These are phyloP conservation scores for Nitzschia sp. DNA, from an alignment of 108 stramenopile species.

Conservation along the genomic window DNA sequence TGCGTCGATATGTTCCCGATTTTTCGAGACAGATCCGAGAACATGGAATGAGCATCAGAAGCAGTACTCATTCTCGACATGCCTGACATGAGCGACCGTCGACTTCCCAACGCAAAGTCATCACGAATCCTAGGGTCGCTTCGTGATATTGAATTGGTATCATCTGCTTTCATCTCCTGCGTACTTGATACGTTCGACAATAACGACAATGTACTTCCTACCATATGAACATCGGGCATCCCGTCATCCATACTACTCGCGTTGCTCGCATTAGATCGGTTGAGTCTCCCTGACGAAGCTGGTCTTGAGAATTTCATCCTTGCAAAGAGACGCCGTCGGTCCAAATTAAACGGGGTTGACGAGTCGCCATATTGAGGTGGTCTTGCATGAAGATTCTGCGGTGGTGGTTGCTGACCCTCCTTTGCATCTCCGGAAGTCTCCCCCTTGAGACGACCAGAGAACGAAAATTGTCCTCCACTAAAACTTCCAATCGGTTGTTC, in stretches of 20 bases:
- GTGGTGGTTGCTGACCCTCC: background rate
- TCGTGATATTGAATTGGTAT: background rate
- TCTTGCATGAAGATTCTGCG: too few relatives aligned
- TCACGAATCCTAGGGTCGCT: slow-evolving; percentile 15
- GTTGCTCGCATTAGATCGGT: background rate
- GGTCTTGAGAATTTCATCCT: slow-evolving; percentile 48
- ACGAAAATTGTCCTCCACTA: too few relatives aligned
- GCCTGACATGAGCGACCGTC: slow-evolving; percentile 56
- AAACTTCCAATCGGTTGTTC: too few relatives aligned
- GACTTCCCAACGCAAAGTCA: slow-evolving; percentile 28
- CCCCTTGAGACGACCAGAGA: too few relatives aligned
- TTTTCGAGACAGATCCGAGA: slow-evolving; percentile 48
- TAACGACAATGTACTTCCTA: slow-evolving; percentile 33
- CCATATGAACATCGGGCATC: slow-evolving; percentile 57
- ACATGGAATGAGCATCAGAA: slow-evolving; percentile 24
- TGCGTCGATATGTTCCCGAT: slow-evolving; percentile 51
- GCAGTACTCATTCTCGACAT: slow-evolving; percentile 39
- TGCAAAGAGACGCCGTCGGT: slow-evolving; percentile 43
- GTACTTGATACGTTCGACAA: slow-evolving; percentile 31
- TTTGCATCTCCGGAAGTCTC: too few relatives aligned
- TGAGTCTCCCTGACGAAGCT: slow-evolving; percentile 3
- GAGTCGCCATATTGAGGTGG: too few relatives aligned
- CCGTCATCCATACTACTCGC: slow-evolving; percentile 19
- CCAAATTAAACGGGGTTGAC: background rate
- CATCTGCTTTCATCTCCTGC: slow-evolving; percentile 9